Conservation (phyloP, 805 yeast genomes). For the Candida quercuum region DNA sequence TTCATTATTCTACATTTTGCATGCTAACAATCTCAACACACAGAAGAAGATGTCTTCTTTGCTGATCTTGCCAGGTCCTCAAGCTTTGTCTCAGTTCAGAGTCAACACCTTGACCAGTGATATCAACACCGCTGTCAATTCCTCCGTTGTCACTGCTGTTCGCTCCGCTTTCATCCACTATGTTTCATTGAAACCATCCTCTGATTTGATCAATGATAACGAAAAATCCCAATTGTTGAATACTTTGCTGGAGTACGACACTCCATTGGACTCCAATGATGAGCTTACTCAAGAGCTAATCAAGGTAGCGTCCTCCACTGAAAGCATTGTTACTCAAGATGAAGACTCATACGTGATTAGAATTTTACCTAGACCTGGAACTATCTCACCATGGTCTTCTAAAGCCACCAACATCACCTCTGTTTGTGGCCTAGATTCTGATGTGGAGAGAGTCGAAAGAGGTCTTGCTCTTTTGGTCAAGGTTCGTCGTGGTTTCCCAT, state of each 20-base stretch:
- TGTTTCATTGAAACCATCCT: slow-evolving; percentile 45
- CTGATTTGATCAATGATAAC: slow-evolving; percentile 22
- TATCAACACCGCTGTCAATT: slow-evolving; percentile 64
- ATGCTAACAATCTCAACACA: no score
- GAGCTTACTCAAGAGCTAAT: slow-evolving; percentile 37
- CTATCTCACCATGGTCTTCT: slow-evolving; percentile 98
- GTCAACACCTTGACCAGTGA: slow-evolving; percentile 66
- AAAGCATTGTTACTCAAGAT: slow-evolving; percentile 27
- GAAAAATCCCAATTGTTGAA: slow-evolving; percentile 46
- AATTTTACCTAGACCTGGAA: slow-evolving; percentile 88
- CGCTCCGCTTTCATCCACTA: slow-evolving; percentile 79
- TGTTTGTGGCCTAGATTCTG: slow-evolving; percentile 74
- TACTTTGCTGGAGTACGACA: slow-evolving; percentile 69
- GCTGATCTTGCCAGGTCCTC: slow-evolving; percentile 76
- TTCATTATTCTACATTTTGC: no score
- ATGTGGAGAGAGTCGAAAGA: slow-evolving; percentile 83
- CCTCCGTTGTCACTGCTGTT: slow-evolving; percentile 61
- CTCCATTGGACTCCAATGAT: slow-evolving; percentile 51
- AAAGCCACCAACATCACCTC: slow-evolving; percentile 93
- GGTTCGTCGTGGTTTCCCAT: slow-evolving; percentile 66
- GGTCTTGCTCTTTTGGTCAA: slow-evolving; percentile 74
- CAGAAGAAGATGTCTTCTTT: slow-evolving; percentile 29
- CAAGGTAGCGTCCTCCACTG: slow-evolving; percentile 27
- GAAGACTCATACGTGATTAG: slow-evolving; percentile 56
- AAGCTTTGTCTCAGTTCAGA: slow-evolving; percentile 84